Evolutionary conservation across 306 rosid genomes (phyloP).

Genomic region (Medicago lupulina): DNA sequence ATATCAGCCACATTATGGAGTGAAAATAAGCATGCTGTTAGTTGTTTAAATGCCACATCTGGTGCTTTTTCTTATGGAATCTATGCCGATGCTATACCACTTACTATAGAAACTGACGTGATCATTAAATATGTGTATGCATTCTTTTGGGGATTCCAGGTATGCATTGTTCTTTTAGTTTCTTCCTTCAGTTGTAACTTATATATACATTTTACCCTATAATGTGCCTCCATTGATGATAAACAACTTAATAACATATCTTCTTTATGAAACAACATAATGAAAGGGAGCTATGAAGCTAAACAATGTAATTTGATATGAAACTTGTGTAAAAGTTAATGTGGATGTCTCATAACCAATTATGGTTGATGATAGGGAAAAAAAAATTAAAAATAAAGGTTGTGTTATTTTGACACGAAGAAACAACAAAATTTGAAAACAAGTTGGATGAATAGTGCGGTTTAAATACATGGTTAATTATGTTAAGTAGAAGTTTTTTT

Average conservation of each 20-base stretch:
- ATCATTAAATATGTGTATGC: slow-evolving; percentile 44
- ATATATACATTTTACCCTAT: slow-evolving; percentile 5
- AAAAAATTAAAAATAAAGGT: background rate
- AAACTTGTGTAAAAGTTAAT: background rate
- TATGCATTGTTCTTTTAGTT: slow-evolving; percentile 5
- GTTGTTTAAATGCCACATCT: slow-evolving; percentile 48
- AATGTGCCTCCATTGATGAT: background rate
- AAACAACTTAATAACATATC: background rate
- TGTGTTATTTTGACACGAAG: background rate
- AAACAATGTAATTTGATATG: background rate
- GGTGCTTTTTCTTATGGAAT: slow-evolving; percentile 38
- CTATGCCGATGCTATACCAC: slow-evolving; percentile 29
- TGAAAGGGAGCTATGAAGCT: background rate
- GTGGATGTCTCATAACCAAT: slow-evolving; percentile 21
- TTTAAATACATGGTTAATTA: background rate
- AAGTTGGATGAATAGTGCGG: background rate
- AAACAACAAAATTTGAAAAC: background rate
- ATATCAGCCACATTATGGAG: background rate
- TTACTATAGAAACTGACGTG: slow-evolving; percentile 36
- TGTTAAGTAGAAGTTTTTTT: background rate
- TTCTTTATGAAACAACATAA: background rate
- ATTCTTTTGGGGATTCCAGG: slow-evolving; percentile 50
- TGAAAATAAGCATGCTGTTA: slow-evolving; percentile 26
- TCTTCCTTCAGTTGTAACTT: background rate
- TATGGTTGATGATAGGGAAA: background rate